A percentile compares a stretch with the other conserved stretches of the same genome.
These are phyloP conservation scores for Venturia carpophila DNA, from an alignment of 2,329 filamentous ascomycete genomes.

Conservation along the genomic window DNA sequence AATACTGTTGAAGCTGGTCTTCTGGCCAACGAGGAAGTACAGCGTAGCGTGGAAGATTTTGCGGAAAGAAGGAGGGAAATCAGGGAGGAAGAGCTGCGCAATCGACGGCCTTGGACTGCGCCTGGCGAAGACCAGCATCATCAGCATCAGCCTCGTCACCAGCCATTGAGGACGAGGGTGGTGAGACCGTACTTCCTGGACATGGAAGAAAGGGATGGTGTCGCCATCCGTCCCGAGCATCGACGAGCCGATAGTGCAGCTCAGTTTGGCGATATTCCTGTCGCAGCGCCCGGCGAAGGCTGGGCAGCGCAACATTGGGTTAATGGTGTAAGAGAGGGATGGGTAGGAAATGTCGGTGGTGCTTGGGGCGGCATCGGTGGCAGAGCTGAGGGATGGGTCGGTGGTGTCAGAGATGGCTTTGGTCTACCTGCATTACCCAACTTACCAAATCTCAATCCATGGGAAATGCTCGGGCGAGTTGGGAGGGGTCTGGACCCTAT, in stretches of 20 bases:
- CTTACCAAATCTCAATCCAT: constrained; percentile 20
- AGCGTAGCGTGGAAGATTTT: constrained; percentile 22
- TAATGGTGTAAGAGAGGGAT: neutral
- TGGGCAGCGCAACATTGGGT: constrained; percentile 26
- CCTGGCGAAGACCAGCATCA: neutral
- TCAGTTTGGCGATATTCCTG: constrained; percentile 40
- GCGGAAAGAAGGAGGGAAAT: neutral
- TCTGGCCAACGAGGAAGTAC: constrained; percentile 33
- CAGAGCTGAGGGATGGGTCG: neutral
- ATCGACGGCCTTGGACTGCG: neutral
- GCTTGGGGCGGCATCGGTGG: constrained; percentile 1
- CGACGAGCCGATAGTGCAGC: constrained; percentile 31
- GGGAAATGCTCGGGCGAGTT: constrained; percentile 27
- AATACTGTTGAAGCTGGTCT: constrained; percentile 44
- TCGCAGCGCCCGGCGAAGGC: constrained; percentile 40
- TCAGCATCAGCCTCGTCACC: neutral
- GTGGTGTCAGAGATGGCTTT: constrained; percentile 22
- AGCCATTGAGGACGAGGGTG: constrained; percentile 5
- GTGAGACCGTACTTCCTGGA: constrained; percentile 21
- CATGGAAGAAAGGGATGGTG: constrained; percentile 1
- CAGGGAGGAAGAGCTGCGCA: neutral
- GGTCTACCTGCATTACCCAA: constrained; percentile 10
- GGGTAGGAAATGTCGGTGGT: constrained; percentile 11
- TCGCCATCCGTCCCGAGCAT: constrained; percentile 26
- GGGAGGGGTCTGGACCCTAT: constrained; percentile 25